A percentile compares a stretch with the other conserved stretches of the same genome.
Evolutionary conservation across 1,139 yeast genomes (phyloP).

Genomic region (Cylindricascospora bacillispora): DNA sequence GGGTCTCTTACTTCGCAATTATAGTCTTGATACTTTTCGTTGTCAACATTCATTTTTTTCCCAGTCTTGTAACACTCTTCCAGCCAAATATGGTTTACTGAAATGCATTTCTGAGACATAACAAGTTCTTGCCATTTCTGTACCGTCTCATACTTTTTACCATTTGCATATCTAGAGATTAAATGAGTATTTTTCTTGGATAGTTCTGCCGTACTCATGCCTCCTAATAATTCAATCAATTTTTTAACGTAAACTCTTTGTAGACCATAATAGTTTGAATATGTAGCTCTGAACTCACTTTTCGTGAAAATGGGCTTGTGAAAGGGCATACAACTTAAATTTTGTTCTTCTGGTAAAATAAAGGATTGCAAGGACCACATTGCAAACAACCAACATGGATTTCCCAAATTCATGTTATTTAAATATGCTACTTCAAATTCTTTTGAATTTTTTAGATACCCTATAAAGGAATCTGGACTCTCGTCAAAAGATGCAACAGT

Average conservation of each 20-base stretch:
- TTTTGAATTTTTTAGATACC: constrained; percentile 25
- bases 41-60: constrained; percentile 8
- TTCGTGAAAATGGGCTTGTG: constrained; percentile 40
- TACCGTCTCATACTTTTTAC: constrained; percentile 69
- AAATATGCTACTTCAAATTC: constrained; percentile 32
- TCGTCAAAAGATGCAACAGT: constrained; percentile 22
- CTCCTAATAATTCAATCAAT: constrained; percentile 63
- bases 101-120: constrained; percentile 24
- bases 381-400: constrained; percentile 61
- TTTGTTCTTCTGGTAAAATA: constrained; percentile 41
- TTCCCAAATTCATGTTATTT: constrained; percentile 38
- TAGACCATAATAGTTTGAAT: constrained; percentile 78
- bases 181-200: constrained; percentile 59
- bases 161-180: constrained; percentile 53
- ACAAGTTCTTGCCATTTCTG: constrained; percentile 39
- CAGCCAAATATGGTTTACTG: constrained; percentile 81
- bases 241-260: constrained; percentile 59
- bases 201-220: constrained; percentile 57
- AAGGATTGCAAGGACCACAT: constrained; percentile 45
- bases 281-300: constrained; percentile 42
- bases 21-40: constrained; percentile 4
- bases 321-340: constrained; percentile 61
- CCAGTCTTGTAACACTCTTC: constrained; percentile 40
- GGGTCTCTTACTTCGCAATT: constrained; percentile 2
- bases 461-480: constrained; percentile 44